These are phyloP conservation scores for Lasiodiplodia citricola DNA, from an alignment of 2,329 filamentous ascomycete species.

Conservation along the genomic window DNA sequence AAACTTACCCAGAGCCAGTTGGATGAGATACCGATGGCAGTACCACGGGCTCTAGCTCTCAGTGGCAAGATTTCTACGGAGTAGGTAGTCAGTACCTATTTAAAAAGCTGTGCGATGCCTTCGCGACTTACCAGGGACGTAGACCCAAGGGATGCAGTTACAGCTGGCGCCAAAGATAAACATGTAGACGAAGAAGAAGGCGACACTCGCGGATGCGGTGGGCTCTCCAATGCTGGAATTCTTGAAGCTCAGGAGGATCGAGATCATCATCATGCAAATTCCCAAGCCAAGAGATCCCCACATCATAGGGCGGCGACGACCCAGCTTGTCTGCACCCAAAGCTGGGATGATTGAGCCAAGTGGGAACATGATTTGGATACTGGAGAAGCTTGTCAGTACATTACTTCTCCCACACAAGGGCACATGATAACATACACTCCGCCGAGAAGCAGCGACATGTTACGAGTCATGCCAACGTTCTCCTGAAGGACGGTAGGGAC, in stretches of 20 bases:
- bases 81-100: background rate
- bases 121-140: conserved; percentile 47
- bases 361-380: conserved; percentile 29
- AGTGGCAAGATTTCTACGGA: conserved; percentile 47
- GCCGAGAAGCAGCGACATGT: conserved; percentile 54
- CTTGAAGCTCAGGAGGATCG: conserved; percentile 23
- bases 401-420: conserved; percentile 33
- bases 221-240: conserved; percentile 32
- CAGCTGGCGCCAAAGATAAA: conserved; percentile 59
- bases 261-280: conserved; percentile 40
- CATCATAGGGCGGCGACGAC: conserved; percentile 40
- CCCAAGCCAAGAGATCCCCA: conserved; percentile 40
- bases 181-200: conserved; percentile 57
- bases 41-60: conserved; percentile 43
- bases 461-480: conserved; percentile 53
- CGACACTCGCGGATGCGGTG: conserved; percentile 53
- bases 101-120: background rate
- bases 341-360: conserved; percentile 37
- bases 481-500: conserved; percentile 22
- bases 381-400: background rate
- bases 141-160: conserved; percentile 56
- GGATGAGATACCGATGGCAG: conserved; percentile 43
- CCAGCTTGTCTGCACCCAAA: conserved; percentile 37
- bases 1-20: conserved; percentile 42
- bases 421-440: conserved; percentile 41